Evolutionary conservation across 139 green algal genomes (phyloP).

Genomic region (Closterium sp.): DNA sequence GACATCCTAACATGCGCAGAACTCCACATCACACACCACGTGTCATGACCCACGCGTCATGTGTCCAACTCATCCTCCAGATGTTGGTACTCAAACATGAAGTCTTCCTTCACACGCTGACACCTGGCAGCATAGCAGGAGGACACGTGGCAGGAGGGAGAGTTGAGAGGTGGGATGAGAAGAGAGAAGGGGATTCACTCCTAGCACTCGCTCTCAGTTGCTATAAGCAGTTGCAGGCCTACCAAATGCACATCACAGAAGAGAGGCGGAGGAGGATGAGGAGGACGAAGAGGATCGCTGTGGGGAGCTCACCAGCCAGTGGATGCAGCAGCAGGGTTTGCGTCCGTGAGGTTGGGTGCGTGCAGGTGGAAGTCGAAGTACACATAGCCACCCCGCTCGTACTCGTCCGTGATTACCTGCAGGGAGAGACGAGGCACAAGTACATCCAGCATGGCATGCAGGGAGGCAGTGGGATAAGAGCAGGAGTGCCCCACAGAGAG

Average conservation of each 20-base stretch:
- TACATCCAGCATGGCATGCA: not conserved
- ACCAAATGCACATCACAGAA: not conserved
- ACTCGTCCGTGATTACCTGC: slow-evolving; percentile 72
- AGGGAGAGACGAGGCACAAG: not conserved
- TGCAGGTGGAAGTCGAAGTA: slow-evolving; percentile 61
- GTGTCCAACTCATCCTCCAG: slow-evolving; percentile 38
- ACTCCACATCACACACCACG: not conserved
- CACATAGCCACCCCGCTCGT: slow-evolving; percentile 66
- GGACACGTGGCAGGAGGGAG: not conserved
- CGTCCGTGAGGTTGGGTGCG: not conserved
- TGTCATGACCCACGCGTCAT: not conserved
- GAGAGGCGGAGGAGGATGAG: not conserved
- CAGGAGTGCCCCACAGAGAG: too few relatives aligned
- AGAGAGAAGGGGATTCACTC: not conserved
- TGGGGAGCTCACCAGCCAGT: not conserved
- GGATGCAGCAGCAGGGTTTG: not conserved
- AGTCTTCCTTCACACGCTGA: slow-evolving; percentile 32
- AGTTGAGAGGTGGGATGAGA: not conserved
- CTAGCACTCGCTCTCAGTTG: not conserved
- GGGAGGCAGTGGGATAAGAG: too few relatives aligned
- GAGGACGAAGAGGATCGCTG: not conserved
- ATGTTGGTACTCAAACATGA: slow-evolving; percentile 41
- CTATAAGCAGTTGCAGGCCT: not conserved
- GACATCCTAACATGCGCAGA: not conserved
- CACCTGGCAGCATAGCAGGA: slow-evolving; percentile 18